Base-by-base conservation (phyloP, 192 early-diverging fungal species). In the Coemansia sp. region DNA sequence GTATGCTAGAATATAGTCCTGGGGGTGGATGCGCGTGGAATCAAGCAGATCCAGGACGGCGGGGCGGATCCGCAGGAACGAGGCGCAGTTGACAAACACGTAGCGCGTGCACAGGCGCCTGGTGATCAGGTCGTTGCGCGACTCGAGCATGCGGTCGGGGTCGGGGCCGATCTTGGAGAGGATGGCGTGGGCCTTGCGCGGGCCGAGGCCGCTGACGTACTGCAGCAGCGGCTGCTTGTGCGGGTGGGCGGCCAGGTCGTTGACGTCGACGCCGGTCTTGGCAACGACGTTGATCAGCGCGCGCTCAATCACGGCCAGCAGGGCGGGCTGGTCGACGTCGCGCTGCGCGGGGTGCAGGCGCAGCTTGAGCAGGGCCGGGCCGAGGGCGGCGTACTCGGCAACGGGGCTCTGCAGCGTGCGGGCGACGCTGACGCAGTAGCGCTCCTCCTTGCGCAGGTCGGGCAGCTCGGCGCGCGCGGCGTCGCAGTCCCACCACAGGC, bases 71-170 rank as follows among this genome's bases (percentile, higher is more conserved):
- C 90, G 86, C 43, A 99, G 67, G 75, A 96, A 99, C 49, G 88
- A 86, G 9, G 89, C 86, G 61, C 92, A 90, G 70, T 99, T 99
- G 80, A 92, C 86, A 67, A 94, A 99, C 27, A 96, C 86, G 19
- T 71, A 74, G 56, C 78, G 75, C 8, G 88, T 77, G 68, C 85
- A 72, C 48, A 93, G 55, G 35, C 81, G 73, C 23, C 82, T 68
- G 30, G 80, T 47, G 7, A 95, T 80, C 15, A 98, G 80, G 14
- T 87, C 84, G 27, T 80, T 73, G 50, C 95, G 81, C 18, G 76
- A 79, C 51, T 87, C 86, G 2, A 92, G 68, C 53, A 26, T 10
- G 15, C 42, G 34, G 29, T 52, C 55, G 36, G 26, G 10, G 42
- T 50, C 51, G 8, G 37, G 34, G 8, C 49, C 25, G 21, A 65